These are phyloP conservation scores for Hypoxylon lienhwacheense DNA, from an alignment of 495 filamentous ascomycete species.

Conservation along the genomic window DNA sequence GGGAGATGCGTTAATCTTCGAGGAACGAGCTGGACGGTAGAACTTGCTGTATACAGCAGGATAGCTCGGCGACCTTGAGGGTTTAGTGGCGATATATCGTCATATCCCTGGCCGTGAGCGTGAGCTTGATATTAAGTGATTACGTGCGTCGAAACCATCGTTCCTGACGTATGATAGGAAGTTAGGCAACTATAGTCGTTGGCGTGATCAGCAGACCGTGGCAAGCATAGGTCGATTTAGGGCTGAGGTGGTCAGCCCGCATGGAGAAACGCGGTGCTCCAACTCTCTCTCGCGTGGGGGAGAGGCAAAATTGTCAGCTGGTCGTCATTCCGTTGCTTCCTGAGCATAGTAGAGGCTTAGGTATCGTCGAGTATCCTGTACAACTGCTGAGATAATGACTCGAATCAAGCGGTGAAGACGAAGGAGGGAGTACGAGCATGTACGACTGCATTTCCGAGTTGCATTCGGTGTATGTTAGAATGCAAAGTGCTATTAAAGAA, in stretches of 20 bases:
- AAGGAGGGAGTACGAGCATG: slow-evolving; percentile 8
- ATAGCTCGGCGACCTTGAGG: background rate
- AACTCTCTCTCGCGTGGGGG: slow-evolving; percentile 15
- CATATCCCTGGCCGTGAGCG: background rate
- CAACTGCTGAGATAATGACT: slow-evolving; percentile 10
- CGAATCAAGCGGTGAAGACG: slow-evolving; percentile 21
- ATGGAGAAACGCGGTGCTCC: background rate
- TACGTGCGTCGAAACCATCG: slow-evolving; percentile 15
- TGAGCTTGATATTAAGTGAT: slow-evolving; percentile 22
- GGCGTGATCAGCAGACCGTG: slow-evolving; percentile 24
- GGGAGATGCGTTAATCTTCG: background rate
- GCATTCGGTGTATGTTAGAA: slow-evolving; percentile 6
- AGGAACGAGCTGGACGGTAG: slow-evolving; percentile 12
- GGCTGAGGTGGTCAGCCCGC: slow-evolving; percentile 28
- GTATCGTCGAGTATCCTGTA: slow-evolving; percentile 1
- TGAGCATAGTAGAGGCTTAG: slow-evolving; percentile 3
- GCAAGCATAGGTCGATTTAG: slow-evolving; percentile 8
- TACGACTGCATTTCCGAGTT: slow-evolving; percentile 15
- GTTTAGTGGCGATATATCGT: slow-evolving; percentile 15
- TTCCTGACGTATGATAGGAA: slow-evolving; percentile 14
- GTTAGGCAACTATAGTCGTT: background rate
- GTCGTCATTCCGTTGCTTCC: slow-evolving; percentile 8
- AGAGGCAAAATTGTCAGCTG: slow-evolving; percentile 15
- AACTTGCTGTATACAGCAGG: slow-evolving; percentile 23
- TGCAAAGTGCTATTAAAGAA: background rate